Conservation (phyloP, 2,329 filamentous ascomycete species). For the Beauveria bassiana region DNA sequence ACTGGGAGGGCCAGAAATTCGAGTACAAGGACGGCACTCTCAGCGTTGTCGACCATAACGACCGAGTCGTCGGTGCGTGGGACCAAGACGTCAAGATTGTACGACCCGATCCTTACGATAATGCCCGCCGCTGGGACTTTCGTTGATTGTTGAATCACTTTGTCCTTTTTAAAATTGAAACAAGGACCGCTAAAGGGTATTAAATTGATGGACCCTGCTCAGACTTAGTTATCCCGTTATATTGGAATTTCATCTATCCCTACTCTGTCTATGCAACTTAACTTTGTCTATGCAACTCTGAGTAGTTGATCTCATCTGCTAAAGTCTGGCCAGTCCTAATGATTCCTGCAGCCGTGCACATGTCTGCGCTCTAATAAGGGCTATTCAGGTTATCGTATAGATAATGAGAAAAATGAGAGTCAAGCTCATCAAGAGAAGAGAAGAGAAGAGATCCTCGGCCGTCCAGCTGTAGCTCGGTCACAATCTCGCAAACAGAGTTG, state of each 20-base stretch:
- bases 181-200: too few relatives aligned
- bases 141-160: too few relatives aligned
- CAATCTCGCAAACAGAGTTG: neutral
- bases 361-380: neutral
- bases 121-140: neutral
- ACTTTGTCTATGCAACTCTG: too few relatives aligned
- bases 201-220: too few relatives aligned
- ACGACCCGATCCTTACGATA: neutral
- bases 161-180: too few relatives aligned
- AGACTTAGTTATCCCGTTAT: too few relatives aligned
- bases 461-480: neutral
- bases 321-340: neutral
- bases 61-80: neutral
- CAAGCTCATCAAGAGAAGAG: neutral
- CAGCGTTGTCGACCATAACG: neutral
- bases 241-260: too few relatives aligned
- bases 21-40: neutral
- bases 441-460: neutral
- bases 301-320: too few relatives aligned
- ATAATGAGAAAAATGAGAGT: neutral
- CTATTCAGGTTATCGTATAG: neutral
- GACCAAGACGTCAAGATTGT: neutral
- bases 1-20: neutral
- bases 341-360: neutral
- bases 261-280: too few relatives aligned